Conservation (phyloP, 2,329 filamentous ascomycete species). For the Fusarium continuum region DNA sequence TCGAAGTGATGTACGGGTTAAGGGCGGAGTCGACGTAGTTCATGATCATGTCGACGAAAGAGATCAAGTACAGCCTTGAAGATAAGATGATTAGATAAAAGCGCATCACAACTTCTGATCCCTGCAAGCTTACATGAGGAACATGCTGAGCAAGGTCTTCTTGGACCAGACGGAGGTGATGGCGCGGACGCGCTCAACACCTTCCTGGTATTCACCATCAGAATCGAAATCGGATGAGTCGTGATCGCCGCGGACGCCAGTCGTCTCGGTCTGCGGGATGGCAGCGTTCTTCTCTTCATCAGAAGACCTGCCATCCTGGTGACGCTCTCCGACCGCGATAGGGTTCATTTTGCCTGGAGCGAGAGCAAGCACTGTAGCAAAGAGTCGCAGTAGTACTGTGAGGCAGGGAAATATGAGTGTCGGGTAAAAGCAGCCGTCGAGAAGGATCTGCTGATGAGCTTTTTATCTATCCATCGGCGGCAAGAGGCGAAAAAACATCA, state of each 20-base stretch:
- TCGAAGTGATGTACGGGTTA: slow-evolving; percentile 71
- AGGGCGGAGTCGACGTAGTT: slow-evolving; percentile 57
- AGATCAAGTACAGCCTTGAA: slow-evolving; percentile 52
- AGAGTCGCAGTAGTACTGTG: background rate
- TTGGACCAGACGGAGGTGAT: slow-evolving; percentile 51
- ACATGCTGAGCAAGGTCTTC: slow-evolving; percentile 49
- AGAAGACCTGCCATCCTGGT: slow-evolving; percentile 1
- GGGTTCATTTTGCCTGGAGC: slow-evolving; percentile 7
- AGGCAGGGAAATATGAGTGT: no score
- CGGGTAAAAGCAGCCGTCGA: background rate
- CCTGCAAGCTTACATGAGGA: slow-evolving; percentile 52
- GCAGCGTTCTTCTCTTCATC: slow-evolving; percentile 3
- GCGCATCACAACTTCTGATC: no score
- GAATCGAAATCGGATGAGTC: slow-evolving; percentile 7
- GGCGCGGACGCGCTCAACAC: slow-evolving; percentile 51
- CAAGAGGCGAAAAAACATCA: background rate
- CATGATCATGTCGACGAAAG: slow-evolving; percentile 51
- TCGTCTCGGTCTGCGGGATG: background rate
- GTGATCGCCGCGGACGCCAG: background rate
- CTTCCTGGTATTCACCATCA: slow-evolving; percentile 43
- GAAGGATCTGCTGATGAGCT: background rate
- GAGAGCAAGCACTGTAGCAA: background rate
- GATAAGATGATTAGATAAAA: background rate
- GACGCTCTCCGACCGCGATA: background rate
- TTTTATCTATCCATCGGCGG: slow-evolving; percentile 5